Conservation (phyloP, 1,284 basidiomycete genomes). For the Flammula alnicola region DNA sequence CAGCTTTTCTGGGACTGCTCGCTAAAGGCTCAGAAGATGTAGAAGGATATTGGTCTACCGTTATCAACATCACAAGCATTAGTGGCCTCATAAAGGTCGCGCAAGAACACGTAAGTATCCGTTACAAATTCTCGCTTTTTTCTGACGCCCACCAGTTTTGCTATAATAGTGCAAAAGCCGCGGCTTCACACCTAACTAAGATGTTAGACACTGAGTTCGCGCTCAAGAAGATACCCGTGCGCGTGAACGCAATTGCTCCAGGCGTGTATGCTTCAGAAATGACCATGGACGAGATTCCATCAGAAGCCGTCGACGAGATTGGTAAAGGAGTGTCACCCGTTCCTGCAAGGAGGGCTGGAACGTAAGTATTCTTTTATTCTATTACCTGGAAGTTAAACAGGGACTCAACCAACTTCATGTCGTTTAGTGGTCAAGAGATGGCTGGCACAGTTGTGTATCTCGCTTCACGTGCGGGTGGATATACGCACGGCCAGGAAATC, state of each 20-base stretch:
- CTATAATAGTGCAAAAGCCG: conserved; percentile 81
- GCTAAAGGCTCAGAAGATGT: conserved; percentile 68
- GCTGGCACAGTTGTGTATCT: conserved; percentile 77
- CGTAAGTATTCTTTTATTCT: conserved; percentile 48
- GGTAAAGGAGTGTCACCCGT: conserved; percentile 60
- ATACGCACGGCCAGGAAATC: conserved; percentile 77
- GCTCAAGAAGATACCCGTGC: conserved; percentile 67
- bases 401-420: neutral
- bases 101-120: conserved; percentile 69
- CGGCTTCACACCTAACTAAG: conserved; percentile 72
- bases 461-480: conserved; percentile 69
- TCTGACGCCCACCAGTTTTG: conserved; percentile 76
- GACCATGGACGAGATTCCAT: conserved; percentile 57
- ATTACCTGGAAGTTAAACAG: neutral
- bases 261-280: conserved; percentile 79
- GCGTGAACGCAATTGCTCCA: conserved; percentile 75
- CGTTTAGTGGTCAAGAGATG: conserved; percentile 66
- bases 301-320: conserved; percentile 55
- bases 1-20: conserved; percentile 76
- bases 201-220: conserved; percentile 78
- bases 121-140: neutral
- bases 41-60: conserved; percentile 58
- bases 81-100: conserved; percentile 70
- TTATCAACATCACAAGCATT: conserved; percentile 80
- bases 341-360: conserved; percentile 66